These are phyloP conservation scores for Solanum sparsipilum DNA, from an alignment of 257 asterid species.

Conservation along the genomic window DNA sequence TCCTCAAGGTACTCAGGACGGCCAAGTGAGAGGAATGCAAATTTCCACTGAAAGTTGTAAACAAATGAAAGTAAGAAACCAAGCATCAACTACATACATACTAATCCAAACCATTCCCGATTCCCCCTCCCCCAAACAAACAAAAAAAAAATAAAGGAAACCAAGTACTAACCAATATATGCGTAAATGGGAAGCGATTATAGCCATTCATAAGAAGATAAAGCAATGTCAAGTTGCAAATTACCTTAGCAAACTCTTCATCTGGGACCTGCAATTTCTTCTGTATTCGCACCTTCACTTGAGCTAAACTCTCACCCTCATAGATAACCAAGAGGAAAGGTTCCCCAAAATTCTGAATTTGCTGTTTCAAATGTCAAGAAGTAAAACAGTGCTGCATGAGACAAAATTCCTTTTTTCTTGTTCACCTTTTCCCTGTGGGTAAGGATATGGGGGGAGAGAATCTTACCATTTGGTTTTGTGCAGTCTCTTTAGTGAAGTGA, in stretches of 20 bases:
- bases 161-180: neutral
- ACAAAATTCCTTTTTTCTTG: neutral
- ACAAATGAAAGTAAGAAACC: neutral
- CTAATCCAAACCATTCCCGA: neutral
- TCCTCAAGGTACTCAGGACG: conserved; percentile 50
- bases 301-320: conserved; percentile 34
- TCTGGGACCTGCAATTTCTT: conserved; percentile 41
- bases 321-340: conserved; percentile 47
- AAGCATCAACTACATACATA: neutral
- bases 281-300: conserved; percentile 35
- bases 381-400: neutral
- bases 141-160: neutral
- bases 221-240: neutral
- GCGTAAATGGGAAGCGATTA: neutral
- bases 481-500: conserved; percentile 38
- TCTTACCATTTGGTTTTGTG: conserved; percentile 47
- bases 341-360: conserved; percentile 48
- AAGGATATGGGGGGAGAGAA: neutral
- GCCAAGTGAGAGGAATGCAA: conserved; percentile 46
- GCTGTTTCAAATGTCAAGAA: conserved; percentile 12
- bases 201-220: neutral
- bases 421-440: neutral
- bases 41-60: conserved; percentile 35
- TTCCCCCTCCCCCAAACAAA: neutral
- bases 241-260: conserved; percentile 46